Evolutionary conservation across 2,329 filamentous ascomycete genomes (phyloP).

Genomic region (Ambrosiella beaveri): DNA sequence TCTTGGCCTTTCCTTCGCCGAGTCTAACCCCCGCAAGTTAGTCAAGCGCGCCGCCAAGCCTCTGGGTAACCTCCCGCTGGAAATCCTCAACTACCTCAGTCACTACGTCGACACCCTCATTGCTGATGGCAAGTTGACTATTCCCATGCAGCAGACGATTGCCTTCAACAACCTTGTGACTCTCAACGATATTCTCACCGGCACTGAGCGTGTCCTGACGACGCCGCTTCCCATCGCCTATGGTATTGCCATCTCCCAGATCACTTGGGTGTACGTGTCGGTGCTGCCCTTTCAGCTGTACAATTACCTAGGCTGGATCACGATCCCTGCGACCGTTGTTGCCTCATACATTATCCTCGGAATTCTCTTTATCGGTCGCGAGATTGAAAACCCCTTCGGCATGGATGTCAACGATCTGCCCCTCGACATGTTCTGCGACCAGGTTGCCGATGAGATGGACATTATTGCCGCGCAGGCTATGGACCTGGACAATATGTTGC

Average conservation of each 20-base stretch:
- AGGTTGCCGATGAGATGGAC: slow-evolving; percentile 58
- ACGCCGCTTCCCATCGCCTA: slow-evolving; percentile 73
- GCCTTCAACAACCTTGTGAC: slow-evolving; percentile 42
- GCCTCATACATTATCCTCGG: slow-evolving; percentile 73
- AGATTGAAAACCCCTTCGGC: slow-evolving; percentile 76
- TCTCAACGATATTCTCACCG: slow-evolving; percentile 55
- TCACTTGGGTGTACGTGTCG: slow-evolving; percentile 70
- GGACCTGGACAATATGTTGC: slow-evolving; percentile 20
- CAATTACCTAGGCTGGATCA: slow-evolving; percentile 46
- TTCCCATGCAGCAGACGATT: slow-evolving; percentile 42
- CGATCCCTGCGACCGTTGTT: slow-evolving; percentile 56
- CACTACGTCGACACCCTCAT: slow-evolving; percentile 47
- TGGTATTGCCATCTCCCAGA: slow-evolving; percentile 68
- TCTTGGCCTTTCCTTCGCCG: slow-evolving; percentile 58
- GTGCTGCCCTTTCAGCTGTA: slow-evolving; percentile 69
- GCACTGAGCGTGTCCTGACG: slow-evolving; percentile 61
- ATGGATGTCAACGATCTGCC: slow-evolving; percentile 69
- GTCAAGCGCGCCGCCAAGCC: slow-evolving; percentile 57
- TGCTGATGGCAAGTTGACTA: slow-evolving; percentile 33
- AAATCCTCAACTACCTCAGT: slow-evolving; percentile 58
- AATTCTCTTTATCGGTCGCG: slow-evolving; percentile 54
- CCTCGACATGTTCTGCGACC: slow-evolving; percentile 58
- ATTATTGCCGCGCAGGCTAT: slow-evolving; percentile 40
- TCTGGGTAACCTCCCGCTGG: slow-evolving; percentile 67
- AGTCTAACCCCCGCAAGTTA: slow-evolving; percentile 60